Base-by-base conservation (phyloP, 805 yeast genomes). In the Limtongia smithiae region DNA sequence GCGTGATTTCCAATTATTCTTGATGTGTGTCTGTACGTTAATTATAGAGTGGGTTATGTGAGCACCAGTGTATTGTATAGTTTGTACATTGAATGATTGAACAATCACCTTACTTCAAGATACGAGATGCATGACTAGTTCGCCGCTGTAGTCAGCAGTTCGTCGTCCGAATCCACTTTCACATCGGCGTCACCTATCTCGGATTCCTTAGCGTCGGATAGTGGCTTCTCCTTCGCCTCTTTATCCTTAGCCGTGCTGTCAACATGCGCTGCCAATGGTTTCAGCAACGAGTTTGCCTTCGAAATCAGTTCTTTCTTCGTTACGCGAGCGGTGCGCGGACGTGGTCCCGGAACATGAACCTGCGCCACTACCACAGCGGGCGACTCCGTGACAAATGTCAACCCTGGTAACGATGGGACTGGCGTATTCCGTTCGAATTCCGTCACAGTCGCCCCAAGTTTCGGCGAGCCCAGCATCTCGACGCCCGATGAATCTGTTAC, bases 261-360 rank as follows among this genome's bases (percentile, higher is more conserved):
- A n/a, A 33, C 39, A 15, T 20, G 31, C 8, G 28, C 38, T 5
- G 20, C 20, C 22, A 20, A 15, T 11, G 47, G 55, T 38, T 37
- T 44, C n/a, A 45, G 43, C 17, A 59, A 36, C 18, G 58, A 51
- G 27, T 59, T 58, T 11, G 62, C 62, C 22, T 49, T 40, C 3
- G 62, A 50, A n/a, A 55, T 49, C 14, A 59, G 35, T 21, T 59
- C 62, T 35, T 59, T 59, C 36, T 46, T 36, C 3, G 53, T 52
- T 11, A 50, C 43, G 17, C 57, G 22, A 1, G 53, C 48, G 3
- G 57, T 49, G 8, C 52, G 37, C 3, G 46, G 32, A 25, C 42
- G 43, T 18, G 40, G 36, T 20, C 50, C n/a, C 6, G 6, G n/a
- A 28, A 12, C 35, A 15, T 15, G n/a, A 8, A 6, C n/a, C 15